A percentile compares a stretch with the other conserved stretches of the same genome.
These are phyloP conservation scores for Macrolepiota fuliginosa DNA, from an alignment of 768 basidiomycete species.

Conservation along the genomic window DNA sequence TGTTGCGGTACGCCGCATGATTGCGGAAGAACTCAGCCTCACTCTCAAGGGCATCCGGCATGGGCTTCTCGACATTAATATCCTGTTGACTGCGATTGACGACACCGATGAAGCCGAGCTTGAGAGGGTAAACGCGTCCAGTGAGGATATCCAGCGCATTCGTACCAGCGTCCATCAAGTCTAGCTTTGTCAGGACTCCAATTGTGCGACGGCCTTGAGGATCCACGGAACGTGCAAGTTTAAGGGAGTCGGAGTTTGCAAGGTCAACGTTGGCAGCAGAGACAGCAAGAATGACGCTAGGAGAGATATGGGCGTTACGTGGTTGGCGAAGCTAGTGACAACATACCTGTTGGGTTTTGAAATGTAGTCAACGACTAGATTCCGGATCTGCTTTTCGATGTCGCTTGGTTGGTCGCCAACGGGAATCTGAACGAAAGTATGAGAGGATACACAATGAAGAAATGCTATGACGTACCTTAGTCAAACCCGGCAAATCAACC, in stretches of 20 bases:
- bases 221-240: conserved; percentile 93
- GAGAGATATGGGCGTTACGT: not conserved
- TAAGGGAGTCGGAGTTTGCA: conserved; percentile 97
- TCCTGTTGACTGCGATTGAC: conserved; percentile 98
- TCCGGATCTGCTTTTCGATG: conserved; percentile 95
- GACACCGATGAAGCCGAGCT: conserved; percentile 96
- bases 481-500: conserved; percentile 95
- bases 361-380: conserved; percentile 93
- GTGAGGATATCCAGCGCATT: conserved; percentile 96
- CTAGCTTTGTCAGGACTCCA: conserved; percentile 94
- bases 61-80: conserved; percentile 83
- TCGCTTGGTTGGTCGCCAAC: conserved; percentile 98
- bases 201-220: conserved; percentile 96
- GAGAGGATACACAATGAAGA: not conserved
- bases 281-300: conserved; percentile 92
- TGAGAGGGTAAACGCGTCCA: conserved; percentile 95
- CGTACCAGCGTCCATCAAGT: conserved; percentile 99
- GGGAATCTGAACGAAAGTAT: conserved; percentile 59
- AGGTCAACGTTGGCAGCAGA: conserved; percentile 98
- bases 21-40: conserved; percentile 90
- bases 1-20: conserved; percentile 91
- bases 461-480: conserved; percentile 63
- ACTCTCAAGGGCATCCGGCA: conserved; percentile 79
- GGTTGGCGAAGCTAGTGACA: not conserved
- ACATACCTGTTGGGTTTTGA: conserved; percentile 92